Conservation (phyloP, 805 yeast genomes). For the Nakazawaea ernobii region DNA sequence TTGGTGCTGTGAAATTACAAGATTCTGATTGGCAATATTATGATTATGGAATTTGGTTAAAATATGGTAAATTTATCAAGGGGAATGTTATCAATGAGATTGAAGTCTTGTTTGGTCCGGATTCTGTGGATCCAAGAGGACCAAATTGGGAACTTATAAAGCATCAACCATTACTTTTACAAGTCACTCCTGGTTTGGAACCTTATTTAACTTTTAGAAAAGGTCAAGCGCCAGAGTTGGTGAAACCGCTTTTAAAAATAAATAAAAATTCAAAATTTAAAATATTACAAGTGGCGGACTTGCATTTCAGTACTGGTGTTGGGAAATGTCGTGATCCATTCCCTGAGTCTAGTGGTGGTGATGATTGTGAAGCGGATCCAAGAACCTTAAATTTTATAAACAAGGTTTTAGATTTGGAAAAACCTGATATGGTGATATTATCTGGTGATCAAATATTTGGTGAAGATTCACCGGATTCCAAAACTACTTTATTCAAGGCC, state of each 20-base stretch:
- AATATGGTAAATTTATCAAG: constrained; percentile 33
- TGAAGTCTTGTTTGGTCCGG: constrained; percentile 67
- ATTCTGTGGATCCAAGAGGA: constrained; percentile 66
- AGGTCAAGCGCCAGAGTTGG: constrained; percentile 12
- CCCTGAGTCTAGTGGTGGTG: constrained; percentile 34
- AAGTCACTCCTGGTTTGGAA: constrained; percentile 12
- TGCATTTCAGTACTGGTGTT: constrained; percentile 81
- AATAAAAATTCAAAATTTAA: constrained; percentile 51
- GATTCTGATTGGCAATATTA: constrained; percentile 41
- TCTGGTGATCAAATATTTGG: constrained; percentile 95
- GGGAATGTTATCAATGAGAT: constrained; percentile 45
- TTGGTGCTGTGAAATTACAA: constrained; percentile 23
- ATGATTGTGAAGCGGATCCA: constrained; percentile 72
- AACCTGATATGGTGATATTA: constrained; percentile 79
- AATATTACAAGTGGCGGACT: constrained; percentile 84
- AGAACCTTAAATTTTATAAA: constrained; percentile 60
- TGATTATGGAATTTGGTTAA: constrained; percentile 54
- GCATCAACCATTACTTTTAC: constrained; percentile 13
- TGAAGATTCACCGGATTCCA: constrained; percentile 69
- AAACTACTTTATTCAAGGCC: constrained; percentile 75
- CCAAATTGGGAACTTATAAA: constrained; percentile 52
- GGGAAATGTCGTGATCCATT: constrained; percentile 76
- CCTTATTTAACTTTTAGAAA: constrained; percentile 11
- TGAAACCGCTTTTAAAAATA: constrained; percentile 28
- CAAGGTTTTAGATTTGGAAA: constrained; percentile 61